Evolutionary conservation across 2,329 filamentous ascomycete genomes (phyloP).

Genomic region (Emergomyces orientalis): DNA sequence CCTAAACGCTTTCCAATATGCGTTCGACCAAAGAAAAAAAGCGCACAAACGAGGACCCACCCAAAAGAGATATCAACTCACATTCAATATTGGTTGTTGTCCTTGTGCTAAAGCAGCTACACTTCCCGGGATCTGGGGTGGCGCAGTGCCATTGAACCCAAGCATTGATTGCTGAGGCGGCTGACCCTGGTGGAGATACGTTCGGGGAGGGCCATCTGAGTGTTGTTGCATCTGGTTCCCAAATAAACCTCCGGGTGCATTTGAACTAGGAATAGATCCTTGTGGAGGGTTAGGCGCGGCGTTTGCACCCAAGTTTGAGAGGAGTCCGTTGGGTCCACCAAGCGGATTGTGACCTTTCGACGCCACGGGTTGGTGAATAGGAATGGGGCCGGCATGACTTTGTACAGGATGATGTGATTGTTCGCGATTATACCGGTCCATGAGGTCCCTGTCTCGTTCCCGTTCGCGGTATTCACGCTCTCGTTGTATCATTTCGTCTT

Average conservation of each 20-base stretch:
- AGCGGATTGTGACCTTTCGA: constrained; percentile 71
- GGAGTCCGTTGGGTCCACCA: constrained; percentile 81
- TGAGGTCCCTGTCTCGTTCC: constrained; percentile 41
- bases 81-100: constrained; percentile 72
- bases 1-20: background rate
- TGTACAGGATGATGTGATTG: constrained; percentile 62
- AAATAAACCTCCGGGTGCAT: constrained; percentile 56
- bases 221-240: constrained; percentile 58
- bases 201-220: constrained; percentile 44
- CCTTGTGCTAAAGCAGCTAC: constrained; percentile 59
- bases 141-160: constrained; percentile 38
- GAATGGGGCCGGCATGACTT: constrained; percentile 77
- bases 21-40: background rate
- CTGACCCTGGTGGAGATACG: constrained; percentile 54
- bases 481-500: constrained; percentile 50
- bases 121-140: constrained; percentile 39
- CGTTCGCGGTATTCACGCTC: constrained; percentile 45
- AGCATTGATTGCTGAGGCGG: constrained; percentile 45
- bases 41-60: constrained; percentile 2
- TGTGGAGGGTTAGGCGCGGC: constrained; percentile 46
- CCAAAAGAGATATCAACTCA: constrained; percentile 29
- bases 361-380: constrained; percentile 89
- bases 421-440: constrained; percentile 58
- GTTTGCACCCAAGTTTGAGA: constrained; percentile 61
- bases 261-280: constrained; percentile 49